Base-by-base conservation (phyloP, 1,284 basidiomycete species). In the Puccinia novopanici region DNA sequence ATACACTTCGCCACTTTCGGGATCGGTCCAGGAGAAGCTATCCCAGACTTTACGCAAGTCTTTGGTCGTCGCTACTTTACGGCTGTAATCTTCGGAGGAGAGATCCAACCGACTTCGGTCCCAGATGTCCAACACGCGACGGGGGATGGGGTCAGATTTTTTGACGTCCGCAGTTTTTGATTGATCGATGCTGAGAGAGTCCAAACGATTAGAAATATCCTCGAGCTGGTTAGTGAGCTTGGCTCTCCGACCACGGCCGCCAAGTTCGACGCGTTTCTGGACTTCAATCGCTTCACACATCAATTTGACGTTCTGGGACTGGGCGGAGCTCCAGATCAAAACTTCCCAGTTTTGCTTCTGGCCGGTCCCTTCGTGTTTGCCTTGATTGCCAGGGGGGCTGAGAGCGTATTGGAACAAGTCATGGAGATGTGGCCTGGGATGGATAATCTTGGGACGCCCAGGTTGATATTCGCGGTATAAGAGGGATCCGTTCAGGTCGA, bases 261-360 rank as follows among this genome's bases (percentile, higher is more conserved):
- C 2, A 9, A 52, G 27, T 34, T 37, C 27, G 50, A 19, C 6
- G 19, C 70, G 70, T 40, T 77, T 77, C 24, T 30, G 13, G 30
- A 77, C 37, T 34, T 55, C 30, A 27, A 77, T 55, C 6, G 50
- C 45, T 8, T 82, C n/a, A 4, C 86, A 82, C 87, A 87, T 87
- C 82, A 90, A 89, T 0, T 87, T 86, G 3, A 95, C 93, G 83
- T 90, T 93, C 79, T 91, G 89, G 0, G 92, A 91, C 84, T 93
- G 91, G 0, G 93, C 93, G 0, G 91, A 92, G 82, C 91, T 92
- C 93, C 93, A 95, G 0, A 95, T 89, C 90, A 94, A 92, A 6
- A 91, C 90, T 81, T 93, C 91, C 40, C 93, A 88, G 63, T 68
- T 65, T 52, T 27, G 42, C 9, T 37, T 34, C 9, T 52, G 37